Base-by-base conservation (phyloP, 1,139 yeast genomes). In the Yamadazyma atlantica region DNA sequence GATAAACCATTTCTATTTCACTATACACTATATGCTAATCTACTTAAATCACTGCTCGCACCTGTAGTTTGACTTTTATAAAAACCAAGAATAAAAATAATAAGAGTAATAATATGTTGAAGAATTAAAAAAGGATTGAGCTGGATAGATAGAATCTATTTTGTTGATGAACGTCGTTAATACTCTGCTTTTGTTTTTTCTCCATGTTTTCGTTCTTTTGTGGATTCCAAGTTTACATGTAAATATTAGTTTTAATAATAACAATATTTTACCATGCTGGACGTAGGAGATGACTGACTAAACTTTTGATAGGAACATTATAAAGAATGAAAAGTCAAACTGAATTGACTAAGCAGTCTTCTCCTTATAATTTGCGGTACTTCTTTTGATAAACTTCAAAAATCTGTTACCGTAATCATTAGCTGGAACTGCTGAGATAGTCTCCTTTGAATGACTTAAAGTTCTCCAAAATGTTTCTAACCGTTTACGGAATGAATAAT, bases 401-500 rank as follows among this genome's bases (percentile, higher is more conserved):
- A 94, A 90, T 50, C 99, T 70, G 43, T 83, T 82, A 13, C 97
- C 97, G 55, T 94, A 94, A 50, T 90, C 97, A 12, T 55, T 56
- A 0, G 97, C 90, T 1, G 98, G 98, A 8, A 94, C 73, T 0
- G 98, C 95, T 46, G 96, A 86, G 4, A 92, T 83, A 2, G 84
- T 75, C 32, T 73, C 72, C 42, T 90, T 68, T 24, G 80, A 74
- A 55, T 88, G 88, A 27, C 78, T 75, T 28, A 94, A 52, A 8
- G 86, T 73, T 58, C 96, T 75, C 82, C 90, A 85, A 49, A 87
- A 78, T 0, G 98, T 92, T 57, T 94, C 99, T 33, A 89, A 58
- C 44, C 78, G 74, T 57, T 94, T 94, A 50, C 80, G 64, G 18
- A 83, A 60, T 1, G 89, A 84, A 56, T 94, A 94, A 43, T 83